Percentiles rank a stretch among this genome's conserved stretches.
Evolutionary conservation across 2,329 filamentous ascomycete species (phyloP).

Genomic region (Calonectria multiphialidica): DNA sequence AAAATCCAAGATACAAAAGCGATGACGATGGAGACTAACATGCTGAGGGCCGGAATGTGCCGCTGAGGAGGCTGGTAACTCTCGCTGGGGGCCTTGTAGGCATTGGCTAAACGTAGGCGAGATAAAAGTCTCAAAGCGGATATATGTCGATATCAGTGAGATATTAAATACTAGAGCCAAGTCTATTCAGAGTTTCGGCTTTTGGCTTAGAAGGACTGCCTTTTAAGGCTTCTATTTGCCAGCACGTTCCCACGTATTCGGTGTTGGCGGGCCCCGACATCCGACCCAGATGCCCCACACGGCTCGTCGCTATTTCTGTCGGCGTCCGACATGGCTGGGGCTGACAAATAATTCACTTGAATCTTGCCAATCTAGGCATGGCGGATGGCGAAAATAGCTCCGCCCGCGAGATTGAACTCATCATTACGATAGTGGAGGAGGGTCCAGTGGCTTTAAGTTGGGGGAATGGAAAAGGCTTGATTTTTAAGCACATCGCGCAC

Average conservation of each 20-base stretch:
- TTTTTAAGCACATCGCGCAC: background rate
- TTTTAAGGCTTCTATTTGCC: background rate
- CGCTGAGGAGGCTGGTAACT: conserved; percentile 13
- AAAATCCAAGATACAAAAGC: conserved; percentile 27
- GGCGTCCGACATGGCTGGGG: background rate
- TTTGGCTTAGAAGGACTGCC: background rate
- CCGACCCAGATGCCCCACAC: conserved; percentile 1
- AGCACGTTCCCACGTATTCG: background rate
- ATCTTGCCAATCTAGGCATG: background rate
- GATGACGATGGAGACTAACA: conserved; percentile 38
- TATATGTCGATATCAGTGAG: too few relatives aligned
- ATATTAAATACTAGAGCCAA: background rate
- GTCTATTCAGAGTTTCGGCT: background rate
- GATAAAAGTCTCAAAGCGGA: background rate
- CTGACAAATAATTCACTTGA: conserved; percentile 6
- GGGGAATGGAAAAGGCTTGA: too few relatives aligned
- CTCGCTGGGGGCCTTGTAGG: conserved; percentile 25
- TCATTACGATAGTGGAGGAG: background rate
- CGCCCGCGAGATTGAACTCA: background rate
- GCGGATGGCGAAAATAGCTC: background rate
- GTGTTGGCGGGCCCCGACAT: background rate
- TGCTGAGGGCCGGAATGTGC: conserved; percentile 27
- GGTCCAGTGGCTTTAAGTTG: background rate
- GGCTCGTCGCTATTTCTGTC: background rate
- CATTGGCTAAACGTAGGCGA: background rate